phyloP scores from a whole-genome alignment of 2,329 filamentous ascomycete species.

The Teratosphaeria viscida region DNA sequence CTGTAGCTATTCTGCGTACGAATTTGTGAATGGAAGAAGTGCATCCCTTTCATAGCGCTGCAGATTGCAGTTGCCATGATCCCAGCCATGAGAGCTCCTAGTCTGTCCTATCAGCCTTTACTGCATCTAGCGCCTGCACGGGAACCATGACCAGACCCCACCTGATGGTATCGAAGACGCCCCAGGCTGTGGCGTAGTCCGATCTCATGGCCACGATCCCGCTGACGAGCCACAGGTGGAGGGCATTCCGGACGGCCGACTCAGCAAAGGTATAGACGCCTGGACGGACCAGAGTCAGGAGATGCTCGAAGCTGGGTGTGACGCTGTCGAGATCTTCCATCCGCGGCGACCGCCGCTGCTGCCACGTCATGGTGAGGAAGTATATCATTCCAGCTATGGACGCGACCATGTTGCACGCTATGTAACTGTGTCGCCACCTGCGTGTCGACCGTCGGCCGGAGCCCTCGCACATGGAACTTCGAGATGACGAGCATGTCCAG shows the following conservation, averaged over 20 bases:
- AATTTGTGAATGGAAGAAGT: no score
- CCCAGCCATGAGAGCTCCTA: no score
- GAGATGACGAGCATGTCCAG: conserved; percentile 59
- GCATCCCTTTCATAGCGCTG: no score
- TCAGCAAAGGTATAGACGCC: conserved; percentile 52
- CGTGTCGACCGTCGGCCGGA: conserved; percentile 49
- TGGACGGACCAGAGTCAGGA: conserved; percentile 45
- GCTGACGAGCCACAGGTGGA: conserved; percentile 61
- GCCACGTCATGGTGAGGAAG: conserved; percentile 41
- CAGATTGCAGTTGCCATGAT: no score
- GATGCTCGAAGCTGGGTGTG: conserved; percentile 32
- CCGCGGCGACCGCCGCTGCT: conserved; percentile 1
- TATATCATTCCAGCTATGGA: conserved; percentile 49
- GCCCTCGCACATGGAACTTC: conserved; percentile 47
- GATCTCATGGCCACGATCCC: conserved; percentile 53
- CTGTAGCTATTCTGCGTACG: neutral
- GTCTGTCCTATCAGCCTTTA: neutral
- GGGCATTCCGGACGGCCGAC: conserved; percentile 55
- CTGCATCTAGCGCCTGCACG: conserved; percentile 44
- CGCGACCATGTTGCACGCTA: conserved; percentile 47
- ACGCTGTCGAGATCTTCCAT: neutral
- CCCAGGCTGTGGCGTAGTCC: conserved; percentile 62
- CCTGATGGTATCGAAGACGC: conserved; percentile 59
- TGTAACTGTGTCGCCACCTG: conserved; percentile 57
- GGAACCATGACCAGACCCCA: conserved; percentile 69